Evolutionary conservation across 1,284 basidiomycete genomes (phyloP).

Genomic region (Filobasidium uniguttulatum): DNA sequence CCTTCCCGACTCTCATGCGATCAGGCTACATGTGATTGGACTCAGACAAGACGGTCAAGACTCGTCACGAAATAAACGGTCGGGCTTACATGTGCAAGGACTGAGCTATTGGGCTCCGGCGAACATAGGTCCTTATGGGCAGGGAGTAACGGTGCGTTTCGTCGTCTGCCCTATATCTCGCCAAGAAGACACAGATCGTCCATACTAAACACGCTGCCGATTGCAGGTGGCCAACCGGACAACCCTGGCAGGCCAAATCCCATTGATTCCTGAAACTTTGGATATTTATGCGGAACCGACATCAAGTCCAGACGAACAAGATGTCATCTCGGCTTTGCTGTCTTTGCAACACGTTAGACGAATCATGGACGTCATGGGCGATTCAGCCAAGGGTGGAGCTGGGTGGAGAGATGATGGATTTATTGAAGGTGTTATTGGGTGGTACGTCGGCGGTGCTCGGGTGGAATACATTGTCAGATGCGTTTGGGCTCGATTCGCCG

Average conservation of each 20-base stretch:
- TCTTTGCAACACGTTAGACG: slow-evolving; percentile 67
- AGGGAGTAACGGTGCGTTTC: slow-evolving; percentile 56
- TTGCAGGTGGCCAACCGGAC: slow-evolving; percentile 54
- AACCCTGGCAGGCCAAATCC: slow-evolving; percentile 90
- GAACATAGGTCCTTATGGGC: slow-evolving; percentile 97
- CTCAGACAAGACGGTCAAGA: too few relatives aligned
- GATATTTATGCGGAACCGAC: slow-evolving; percentile 14
- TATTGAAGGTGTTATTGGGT: slow-evolving; percentile 39
- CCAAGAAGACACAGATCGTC: not conserved
- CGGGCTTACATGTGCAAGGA: slow-evolving; percentile 82
- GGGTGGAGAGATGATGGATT: slow-evolving; percentile 41
- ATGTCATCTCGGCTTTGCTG: too few relatives aligned
- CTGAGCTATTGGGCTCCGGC: slow-evolving; percentile 98
- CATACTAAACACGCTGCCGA: slow-evolving; percentile 3
- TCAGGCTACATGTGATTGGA: too few relatives aligned
- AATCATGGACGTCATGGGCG: slow-evolving; percentile 48
- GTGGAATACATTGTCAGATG: slow-evolving; percentile 26
- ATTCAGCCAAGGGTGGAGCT: slow-evolving; percentile 41
- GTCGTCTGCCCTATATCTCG: slow-evolving; percentile 10
- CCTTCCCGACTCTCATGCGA: slow-evolving; percentile 47
- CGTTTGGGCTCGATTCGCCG: slow-evolving; percentile 13
- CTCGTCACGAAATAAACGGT: slow-evolving; percentile 45
- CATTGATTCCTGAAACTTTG: slow-evolving; percentile 63
- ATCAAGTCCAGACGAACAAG: slow-evolving; percentile 51
- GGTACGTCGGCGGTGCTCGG: slow-evolving; percentile 13